Evolutionary conservation across 371 early-diverging fungal species (phyloP).

Genomic region (Aphelidium insulamus): DNA sequence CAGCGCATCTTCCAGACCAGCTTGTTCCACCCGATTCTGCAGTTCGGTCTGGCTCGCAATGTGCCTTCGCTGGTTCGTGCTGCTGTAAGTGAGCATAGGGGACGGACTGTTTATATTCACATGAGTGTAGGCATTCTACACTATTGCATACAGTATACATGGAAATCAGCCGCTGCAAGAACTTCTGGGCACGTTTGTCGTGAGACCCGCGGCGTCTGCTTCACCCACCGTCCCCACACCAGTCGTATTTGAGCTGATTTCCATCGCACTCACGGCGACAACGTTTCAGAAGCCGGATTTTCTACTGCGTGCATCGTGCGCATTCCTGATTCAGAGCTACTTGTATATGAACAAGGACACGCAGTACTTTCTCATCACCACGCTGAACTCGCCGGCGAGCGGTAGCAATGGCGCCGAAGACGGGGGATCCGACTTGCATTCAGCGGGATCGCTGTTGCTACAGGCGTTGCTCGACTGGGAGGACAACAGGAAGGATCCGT

Average conservation of each 20-base stretch:
- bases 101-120: neutral
- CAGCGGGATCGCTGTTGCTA: constrained; percentile 62
- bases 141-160: constrained; percentile 60
- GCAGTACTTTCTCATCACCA: constrained; percentile 62
- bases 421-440: constrained; percentile 23
- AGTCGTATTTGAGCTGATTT: constrained; percentile 3
- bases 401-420: constrained; percentile 14
- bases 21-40: constrained; percentile 28
- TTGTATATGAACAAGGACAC: constrained; percentile 55
- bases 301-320: too few relatives aligned
- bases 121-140: constrained; percentile 36
- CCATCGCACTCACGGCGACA: too few relatives aligned
- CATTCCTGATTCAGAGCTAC: constrained; percentile 25
- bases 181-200: constrained; percentile 5
- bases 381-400: constrained; percentile 53
- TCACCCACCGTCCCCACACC: constrained; percentile 6
- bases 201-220: constrained; percentile 11
- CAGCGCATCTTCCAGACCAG: constrained; percentile 59
- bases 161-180: constrained; percentile 48
- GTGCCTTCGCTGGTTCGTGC: constrained; percentile 32
- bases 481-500: constrained; percentile 41
- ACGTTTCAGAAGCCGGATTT: too few relatives aligned
- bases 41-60: constrained; percentile 30
- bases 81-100: neutral
- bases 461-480: constrained; percentile 54